Evolutionary conservation across 2,329 filamentous ascomycete genomes (phyloP).

Genomic region (Trichoderma sp.): DNA sequence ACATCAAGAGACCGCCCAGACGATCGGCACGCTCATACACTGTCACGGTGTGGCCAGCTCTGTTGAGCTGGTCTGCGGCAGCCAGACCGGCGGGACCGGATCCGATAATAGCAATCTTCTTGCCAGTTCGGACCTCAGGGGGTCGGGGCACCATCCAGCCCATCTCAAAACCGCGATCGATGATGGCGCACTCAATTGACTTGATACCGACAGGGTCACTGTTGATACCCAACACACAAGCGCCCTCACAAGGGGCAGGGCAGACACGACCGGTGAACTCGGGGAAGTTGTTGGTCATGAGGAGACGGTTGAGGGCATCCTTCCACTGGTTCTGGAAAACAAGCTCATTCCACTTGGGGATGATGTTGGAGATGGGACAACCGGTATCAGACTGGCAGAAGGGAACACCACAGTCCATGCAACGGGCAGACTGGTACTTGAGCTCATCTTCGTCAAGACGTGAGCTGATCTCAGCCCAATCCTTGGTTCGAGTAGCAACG

Average conservation of each 20-base stretch:
- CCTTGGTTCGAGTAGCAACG: slow-evolving; percentile 79
- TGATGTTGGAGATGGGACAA: slow-evolving; percentile 96
- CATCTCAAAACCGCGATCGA: slow-evolving; percentile 96
- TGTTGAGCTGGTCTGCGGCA: slow-evolving; percentile 90
- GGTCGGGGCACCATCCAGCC: slow-evolving; percentile 92
- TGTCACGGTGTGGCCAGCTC: slow-evolving; percentile 82
- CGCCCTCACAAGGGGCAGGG: slow-evolving; percentile 93
- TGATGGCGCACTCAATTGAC: slow-evolving; percentile 96
- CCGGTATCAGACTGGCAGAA: slow-evolving; percentile 97
- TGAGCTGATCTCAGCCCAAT: slow-evolving; percentile 89
- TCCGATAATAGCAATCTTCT: slow-evolving; percentile 85
- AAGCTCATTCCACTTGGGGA: slow-evolving; percentile 93
- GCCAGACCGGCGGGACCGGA: slow-evolving; percentile 92
- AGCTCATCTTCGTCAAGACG: slow-evolving; percentile 91
- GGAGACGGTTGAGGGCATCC: slow-evolving; percentile 84
- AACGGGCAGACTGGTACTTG: slow-evolving; percentile 94
- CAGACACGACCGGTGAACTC: slow-evolving; percentile 98
- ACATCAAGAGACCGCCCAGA: slow-evolving; percentile 91
- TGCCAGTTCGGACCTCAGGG: slow-evolving; percentile 79
- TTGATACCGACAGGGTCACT: slow-evolving; percentile 98
- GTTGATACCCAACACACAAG: slow-evolving; percentile 94
- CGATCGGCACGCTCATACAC: slow-evolving; percentile 93
- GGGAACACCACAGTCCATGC: slow-evolving; percentile 98
- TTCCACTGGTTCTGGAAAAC: slow-evolving; percentile 79
- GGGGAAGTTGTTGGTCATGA: slow-evolving; percentile 98